These are phyloP conservation scores for Peterozyma toletana DNA, from an alignment of 805 yeast species.

Conservation along the genomic window DNA sequence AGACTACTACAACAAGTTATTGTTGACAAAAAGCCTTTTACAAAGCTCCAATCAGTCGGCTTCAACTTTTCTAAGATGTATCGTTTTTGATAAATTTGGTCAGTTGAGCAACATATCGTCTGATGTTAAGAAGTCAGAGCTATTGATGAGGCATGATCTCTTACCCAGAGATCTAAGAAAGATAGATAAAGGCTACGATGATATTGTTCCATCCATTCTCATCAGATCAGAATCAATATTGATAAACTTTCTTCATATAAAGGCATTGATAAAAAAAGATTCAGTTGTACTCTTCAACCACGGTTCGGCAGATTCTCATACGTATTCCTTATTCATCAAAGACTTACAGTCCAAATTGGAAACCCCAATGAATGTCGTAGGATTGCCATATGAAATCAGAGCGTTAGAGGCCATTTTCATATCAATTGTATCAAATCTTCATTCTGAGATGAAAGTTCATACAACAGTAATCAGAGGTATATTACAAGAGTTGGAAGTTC, in stretches of 20 bases:
- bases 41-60: not conserved
- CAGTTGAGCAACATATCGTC: constrained; percentile 35
- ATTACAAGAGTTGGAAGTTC: constrained; percentile 69
- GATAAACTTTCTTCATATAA: constrained; percentile 39
- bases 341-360: constrained; percentile 32
- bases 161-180: constrained; percentile 49
- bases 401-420: constrained; percentile 86
- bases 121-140: constrained; percentile 33
- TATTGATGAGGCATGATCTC: constrained; percentile 36
- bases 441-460: constrained; percentile 83
- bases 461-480: constrained; percentile 69
- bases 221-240: constrained; percentile 39
- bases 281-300: constrained; percentile 41
- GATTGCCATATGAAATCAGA: constrained; percentile 79
- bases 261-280: constrained; percentile 47
- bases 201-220: constrained; percentile 51
- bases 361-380: constrained; percentile 21
- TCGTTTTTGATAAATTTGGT: constrained; percentile 41
- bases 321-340: constrained; percentile 33
- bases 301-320: constrained; percentile 37
- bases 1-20: constrained; percentile 8
- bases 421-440: constrained; percentile 69
- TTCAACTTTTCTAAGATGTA: constrained; percentile 26
- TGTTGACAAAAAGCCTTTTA: constrained; percentile 16
- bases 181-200: constrained; percentile 36